These are phyloP conservation scores for Mortierella sp. DNA, from an alignment of 371 early-diverging fungal species.

Conservation along the genomic window DNA sequence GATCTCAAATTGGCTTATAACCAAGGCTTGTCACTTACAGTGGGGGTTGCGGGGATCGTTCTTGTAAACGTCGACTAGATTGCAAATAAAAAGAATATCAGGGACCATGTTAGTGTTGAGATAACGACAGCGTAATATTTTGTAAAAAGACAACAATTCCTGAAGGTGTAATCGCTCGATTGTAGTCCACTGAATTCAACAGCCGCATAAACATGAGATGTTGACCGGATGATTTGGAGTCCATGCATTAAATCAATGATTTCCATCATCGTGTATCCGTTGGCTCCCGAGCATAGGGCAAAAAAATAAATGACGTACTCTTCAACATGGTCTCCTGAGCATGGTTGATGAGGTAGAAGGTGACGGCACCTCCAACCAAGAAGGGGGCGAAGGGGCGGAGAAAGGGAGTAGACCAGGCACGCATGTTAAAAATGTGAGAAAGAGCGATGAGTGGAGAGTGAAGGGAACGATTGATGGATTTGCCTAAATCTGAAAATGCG, in stretches of 20 bases:
- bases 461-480: conserved; percentile 1
- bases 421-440: conserved; percentile 26
- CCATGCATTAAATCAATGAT: background rate
- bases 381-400: conserved; percentile 57
- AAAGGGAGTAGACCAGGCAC: conserved; percentile 55
- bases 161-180: background rate
- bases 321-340: conserved; percentile 41
- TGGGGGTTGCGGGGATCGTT: conserved; percentile 55
- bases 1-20: background rate
- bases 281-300: conserved; percentile 2
- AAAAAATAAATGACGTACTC: conserved; percentile 30
- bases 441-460: conserved; percentile 17
- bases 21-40: conserved; percentile 26
- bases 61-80: conserved; percentile 46
- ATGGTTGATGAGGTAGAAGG: conserved; percentile 54
- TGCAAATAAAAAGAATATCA: background rate
- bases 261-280: background rate
- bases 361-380: conserved; percentile 49
- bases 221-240: background rate
- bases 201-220: background rate
- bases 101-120: background rate
- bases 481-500: conserved; percentile 4
- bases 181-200: background rate
- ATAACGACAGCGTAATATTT: background rate
- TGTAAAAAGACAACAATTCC: background rate